Percentiles rank a stretch among this genome's conserved stretches.
Evolutionary conservation across 2,329 filamentous ascomycete species (phyloP).

Genomic region (Aspergillus fischeri): DNA sequence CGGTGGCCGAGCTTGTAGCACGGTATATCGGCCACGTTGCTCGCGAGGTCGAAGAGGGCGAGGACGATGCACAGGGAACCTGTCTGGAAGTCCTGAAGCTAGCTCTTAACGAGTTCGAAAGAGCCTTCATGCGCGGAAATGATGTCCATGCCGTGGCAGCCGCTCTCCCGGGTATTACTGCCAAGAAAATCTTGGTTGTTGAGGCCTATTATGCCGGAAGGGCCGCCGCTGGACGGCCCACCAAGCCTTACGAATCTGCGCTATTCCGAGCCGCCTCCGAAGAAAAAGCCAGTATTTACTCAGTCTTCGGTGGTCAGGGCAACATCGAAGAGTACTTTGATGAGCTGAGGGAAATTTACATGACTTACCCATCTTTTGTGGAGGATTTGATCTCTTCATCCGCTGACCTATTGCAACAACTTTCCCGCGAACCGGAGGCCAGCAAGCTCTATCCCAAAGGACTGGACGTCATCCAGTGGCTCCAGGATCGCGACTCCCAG

Average conservation of each 20-base stretch:
- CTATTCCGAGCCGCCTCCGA: slow-evolving; percentile 85
- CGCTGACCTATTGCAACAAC: slow-evolving; percentile 79
- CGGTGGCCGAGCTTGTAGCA: slow-evolving; percentile 83
- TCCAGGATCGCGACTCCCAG: slow-evolving; percentile 81
- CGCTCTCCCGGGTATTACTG: slow-evolving; percentile 78
- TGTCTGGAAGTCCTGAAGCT: slow-evolving; percentile 92
- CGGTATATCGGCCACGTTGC: slow-evolving; percentile 91
- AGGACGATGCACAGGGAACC: slow-evolving; percentile 81
- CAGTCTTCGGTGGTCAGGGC: slow-evolving; percentile 92
- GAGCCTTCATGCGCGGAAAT: slow-evolving; percentile 88
- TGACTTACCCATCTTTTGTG: slow-evolving; percentile 85
- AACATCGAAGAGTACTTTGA: slow-evolving; percentile 99
- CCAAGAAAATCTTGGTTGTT: slow-evolving; percentile 88
- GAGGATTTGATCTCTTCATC: slow-evolving; percentile 77
- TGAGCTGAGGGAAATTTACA: slow-evolving; percentile 86
- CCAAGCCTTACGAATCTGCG: slow-evolving; percentile 90
- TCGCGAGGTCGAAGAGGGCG: slow-evolving; percentile 82
- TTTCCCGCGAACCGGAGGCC: slow-evolving; percentile 77
- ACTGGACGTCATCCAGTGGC: slow-evolving; percentile 91
- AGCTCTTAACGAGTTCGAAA: slow-evolving; percentile 92
- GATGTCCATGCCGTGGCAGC: slow-evolving; percentile 91
- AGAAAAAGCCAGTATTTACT: slow-evolving; percentile 79
- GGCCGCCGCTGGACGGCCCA: slow-evolving; percentile 74
- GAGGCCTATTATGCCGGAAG: slow-evolving; percentile 89
- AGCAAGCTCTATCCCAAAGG: slow-evolving; percentile 97